These are phyloP conservation scores for Dactylellina leptospora DNA, from an alignment of 2,329 filamentous ascomycete genomes.

Conservation along the genomic window DNA sequence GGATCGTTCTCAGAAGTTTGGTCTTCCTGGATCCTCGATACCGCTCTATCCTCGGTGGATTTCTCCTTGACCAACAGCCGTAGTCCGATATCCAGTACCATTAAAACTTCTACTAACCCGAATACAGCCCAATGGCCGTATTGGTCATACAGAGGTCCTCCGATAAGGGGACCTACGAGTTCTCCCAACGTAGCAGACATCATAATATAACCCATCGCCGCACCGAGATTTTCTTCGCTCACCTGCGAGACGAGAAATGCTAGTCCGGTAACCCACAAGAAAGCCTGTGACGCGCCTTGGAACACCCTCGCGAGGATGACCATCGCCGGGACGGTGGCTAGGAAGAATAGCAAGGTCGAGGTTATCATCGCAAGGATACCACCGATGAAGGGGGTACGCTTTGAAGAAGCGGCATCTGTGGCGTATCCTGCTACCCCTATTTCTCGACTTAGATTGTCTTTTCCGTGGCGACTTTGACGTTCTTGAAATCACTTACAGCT, in stretches of 20 bases:
- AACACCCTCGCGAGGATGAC: background rate
- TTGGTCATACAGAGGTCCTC: slow-evolving; percentile 2
- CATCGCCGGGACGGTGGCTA: background rate
- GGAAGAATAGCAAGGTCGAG: background rate
- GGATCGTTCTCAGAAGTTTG: background rate
- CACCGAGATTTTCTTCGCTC: background rate
- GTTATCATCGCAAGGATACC: background rate
- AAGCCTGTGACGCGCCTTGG: background rate
- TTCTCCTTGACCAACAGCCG: background rate
- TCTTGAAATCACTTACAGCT: background rate
- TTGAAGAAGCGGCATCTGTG: background rate
- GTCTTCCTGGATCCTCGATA: background rate
- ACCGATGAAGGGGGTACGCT: background rate
- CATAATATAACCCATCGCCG: background rate
- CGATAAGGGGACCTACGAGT: background rate
- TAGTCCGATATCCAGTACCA: background rate
- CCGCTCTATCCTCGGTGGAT: too few species aligned
- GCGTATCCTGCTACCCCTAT: slow-evolving; percentile 3
- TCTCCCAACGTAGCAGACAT: background rate
- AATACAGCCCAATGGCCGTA: slow-evolving; percentile 1
- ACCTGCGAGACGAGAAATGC: slow-evolving; percentile 4
- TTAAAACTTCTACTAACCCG: background rate
- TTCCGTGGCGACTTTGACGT: background rate
- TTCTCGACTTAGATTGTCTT: background rate
- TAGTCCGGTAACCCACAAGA: background rate